Evolutionary conservation across 2,329 filamentous ascomycete genomes (phyloP).

Genomic region (Celoporthe dispersa): DNA sequence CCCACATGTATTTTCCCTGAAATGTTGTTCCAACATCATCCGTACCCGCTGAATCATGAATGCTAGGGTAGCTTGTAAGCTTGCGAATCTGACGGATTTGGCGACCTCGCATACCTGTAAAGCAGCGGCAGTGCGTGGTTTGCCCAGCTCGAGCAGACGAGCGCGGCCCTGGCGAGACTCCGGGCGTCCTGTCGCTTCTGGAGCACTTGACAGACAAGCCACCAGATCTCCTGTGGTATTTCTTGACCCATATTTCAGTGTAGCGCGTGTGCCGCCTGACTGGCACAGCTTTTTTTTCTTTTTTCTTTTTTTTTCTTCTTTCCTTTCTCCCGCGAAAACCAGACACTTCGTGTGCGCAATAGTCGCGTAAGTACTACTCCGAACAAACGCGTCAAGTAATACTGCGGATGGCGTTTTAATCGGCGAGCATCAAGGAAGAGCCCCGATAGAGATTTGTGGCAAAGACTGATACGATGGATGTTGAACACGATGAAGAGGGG

Average conservation of each 20-base stretch:
- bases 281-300: not conserved
- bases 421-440: not conserved
- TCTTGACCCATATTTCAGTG: slow-evolving; percentile 20
- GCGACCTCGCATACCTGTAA: slow-evolving; percentile 59
- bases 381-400: slow-evolving; percentile 1
- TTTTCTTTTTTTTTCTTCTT: too few relatives aligned
- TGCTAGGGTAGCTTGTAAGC: slow-evolving; percentile 38
- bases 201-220: slow-evolving; percentile 64
- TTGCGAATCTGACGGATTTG: not conserved
- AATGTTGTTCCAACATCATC: slow-evolving; percentile 45
- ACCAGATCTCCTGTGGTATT: slow-evolving; percentile 63
- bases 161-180: slow-evolving; percentile 63
- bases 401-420: not conserved
- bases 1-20: slow-evolving; percentile 54
- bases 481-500: not conserved
- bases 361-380: not conserved
- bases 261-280: not conserved
- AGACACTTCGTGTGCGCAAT: not conserved
- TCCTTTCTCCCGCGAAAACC: not conserved
- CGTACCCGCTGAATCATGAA: slow-evolving; percentile 50
- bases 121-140: slow-evolving; percentile 63
- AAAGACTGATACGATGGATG: not conserved
- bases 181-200: slow-evolving; percentile 59
- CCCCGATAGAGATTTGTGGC: not conserved
- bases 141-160: slow-evolving; percentile 59